Evolutionary conservation across 2,329 filamentous ascomycete species (phyloP), one percentile per base, ranked within the genome.

Genomic region (Chaetomium olivaceum): DNA sequence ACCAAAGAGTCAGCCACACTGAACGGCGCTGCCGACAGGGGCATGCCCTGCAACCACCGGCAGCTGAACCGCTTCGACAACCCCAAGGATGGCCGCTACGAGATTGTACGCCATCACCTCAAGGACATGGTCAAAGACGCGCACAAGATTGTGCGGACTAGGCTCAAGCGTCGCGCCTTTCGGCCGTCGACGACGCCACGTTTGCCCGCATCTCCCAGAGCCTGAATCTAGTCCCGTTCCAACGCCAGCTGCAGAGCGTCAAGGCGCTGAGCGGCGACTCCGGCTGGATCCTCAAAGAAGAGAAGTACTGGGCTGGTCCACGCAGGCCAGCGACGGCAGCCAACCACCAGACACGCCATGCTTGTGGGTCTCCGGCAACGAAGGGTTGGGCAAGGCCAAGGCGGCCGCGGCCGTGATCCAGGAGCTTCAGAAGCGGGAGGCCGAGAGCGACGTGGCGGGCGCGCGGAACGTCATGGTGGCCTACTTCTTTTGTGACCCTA

Each of bases 221-320:
- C 23, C 23, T 52, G 23, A 52, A 52, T 14, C 9, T 52, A 23
- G 50, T 52, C 50, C 2, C 3, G 11, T 52, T 52, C 12, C 21
- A 25, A 4, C 50, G 50, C 8, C 50, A 52, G 50, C 50, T 52
- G 23, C 50, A 25, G 50, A 52, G 50, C 23, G 50, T 29, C 21
- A 25, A 52, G 50, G 50, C 50, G 3, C 50, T 52, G n/a, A 52
- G 50, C 50, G 50, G 50, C 50, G 50, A 52, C 25, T 52, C 50
- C 6, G 50, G 50, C 21, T 52, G 50, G 50, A 52, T 52, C 2
- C 23, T 52, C 2, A 52, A 29, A n/a, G 50, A 52, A 7, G 8
- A 52, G 11, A 52, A 29, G 5, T 52, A 52, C 50, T 21, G 9
- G 21, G 12, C 11, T 52, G 50, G 50, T 25, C 50, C 50, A 25